These are phyloP conservation scores for Hyphodiscus hymeniophilus DNA, from an alignment of 495 filamentous ascomycete genomes.

Conservation along the genomic window DNA sequence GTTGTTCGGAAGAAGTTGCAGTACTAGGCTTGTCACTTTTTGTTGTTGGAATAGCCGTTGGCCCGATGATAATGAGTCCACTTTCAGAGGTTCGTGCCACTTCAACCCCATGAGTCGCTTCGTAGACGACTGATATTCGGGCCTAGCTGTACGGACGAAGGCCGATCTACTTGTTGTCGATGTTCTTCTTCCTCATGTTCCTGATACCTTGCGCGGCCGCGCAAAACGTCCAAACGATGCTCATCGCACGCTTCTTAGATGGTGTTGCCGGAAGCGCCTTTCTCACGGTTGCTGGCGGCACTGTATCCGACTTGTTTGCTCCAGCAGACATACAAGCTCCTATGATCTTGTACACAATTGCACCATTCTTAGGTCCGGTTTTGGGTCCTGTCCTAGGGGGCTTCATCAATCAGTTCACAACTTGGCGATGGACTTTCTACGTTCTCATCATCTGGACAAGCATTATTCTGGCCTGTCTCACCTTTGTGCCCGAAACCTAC, in stretches of 20 bases:
- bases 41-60: conserved; percentile 41
- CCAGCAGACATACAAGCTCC: conserved; percentile 56
- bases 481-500: conserved; percentile 88
- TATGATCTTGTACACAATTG: conserved; percentile 53
- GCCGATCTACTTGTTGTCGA: conserved; percentile 56
- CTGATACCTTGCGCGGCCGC: conserved; percentile 55
- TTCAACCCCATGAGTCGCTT: neutral
- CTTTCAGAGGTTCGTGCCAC: conserved; percentile 46
- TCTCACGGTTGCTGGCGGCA: conserved; percentile 65
- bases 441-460: conserved; percentile 73
- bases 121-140: no score
- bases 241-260: conserved; percentile 71
- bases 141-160: conserved; percentile 55
- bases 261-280: conserved; percentile 68
- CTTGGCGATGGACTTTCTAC: conserved; percentile 74
- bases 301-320: conserved; percentile 68
- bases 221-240: conserved; percentile 53
- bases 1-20: conserved; percentile 32
- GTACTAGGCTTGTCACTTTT: conserved; percentile 42
- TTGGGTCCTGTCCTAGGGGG: conserved; percentile 51
- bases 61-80: conserved; percentile 31
- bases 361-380: conserved; percentile 65
- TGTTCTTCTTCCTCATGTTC: conserved; percentile 57
- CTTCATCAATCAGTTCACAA: conserved; percentile 26
- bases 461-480: conserved; percentile 42